A percentile compares a stretch with the other conserved stretches of the same genome.
Conservation (phyloP, 768 basidiomycete genomes). For the Galerina marginata region DNA sequence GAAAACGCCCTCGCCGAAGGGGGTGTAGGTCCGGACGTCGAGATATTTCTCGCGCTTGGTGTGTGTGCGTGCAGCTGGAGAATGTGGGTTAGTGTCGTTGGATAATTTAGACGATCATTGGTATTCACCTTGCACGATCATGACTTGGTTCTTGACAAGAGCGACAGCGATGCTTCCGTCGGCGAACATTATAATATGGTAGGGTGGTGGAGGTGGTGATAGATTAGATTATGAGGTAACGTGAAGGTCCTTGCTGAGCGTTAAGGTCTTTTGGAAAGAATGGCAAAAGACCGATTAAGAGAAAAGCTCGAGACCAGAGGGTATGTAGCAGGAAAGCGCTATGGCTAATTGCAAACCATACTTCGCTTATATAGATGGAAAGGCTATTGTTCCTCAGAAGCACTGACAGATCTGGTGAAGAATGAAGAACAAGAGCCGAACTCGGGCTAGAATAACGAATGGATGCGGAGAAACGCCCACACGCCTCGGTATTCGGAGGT, state of each 20-base stretch:
- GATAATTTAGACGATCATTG: neutral
- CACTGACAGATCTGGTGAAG: slow-evolving; percentile 9
- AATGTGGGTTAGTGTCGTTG: slow-evolving; percentile 6
- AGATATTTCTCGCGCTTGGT: slow-evolving; percentile 59
- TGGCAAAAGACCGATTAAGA: slow-evolving; percentile 18
- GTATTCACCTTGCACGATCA: slow-evolving; percentile 68
- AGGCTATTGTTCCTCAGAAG: slow-evolving; percentile 23
- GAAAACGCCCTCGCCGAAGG: slow-evolving; percentile 71
- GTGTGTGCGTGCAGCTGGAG: slow-evolving; percentile 61
- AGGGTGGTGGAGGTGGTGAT: neutral
- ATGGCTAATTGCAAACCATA: neutral
- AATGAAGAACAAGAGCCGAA: slow-evolving; percentile 18
- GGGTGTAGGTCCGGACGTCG: slow-evolving; percentile 68
- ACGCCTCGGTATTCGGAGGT: neutral
- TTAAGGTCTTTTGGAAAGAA: slow-evolving; percentile 21
- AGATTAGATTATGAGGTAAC: neutral
- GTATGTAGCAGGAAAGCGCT: slow-evolving; percentile 12
- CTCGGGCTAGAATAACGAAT: neutral
- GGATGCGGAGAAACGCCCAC: slow-evolving; percentile 2
- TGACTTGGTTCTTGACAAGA: slow-evolving; percentile 69
- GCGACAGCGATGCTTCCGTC: slow-evolving; percentile 71
- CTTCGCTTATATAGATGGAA: slow-evolving; percentile 16
- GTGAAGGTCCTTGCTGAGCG: neutral
- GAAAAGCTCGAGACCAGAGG: neutral
- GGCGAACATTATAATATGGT: slow-evolving; percentile 41